These are phyloP conservation scores for Trametes villosa DNA, from an alignment of 768 basidiomycete genomes.

Conservation along the genomic window DNA sequence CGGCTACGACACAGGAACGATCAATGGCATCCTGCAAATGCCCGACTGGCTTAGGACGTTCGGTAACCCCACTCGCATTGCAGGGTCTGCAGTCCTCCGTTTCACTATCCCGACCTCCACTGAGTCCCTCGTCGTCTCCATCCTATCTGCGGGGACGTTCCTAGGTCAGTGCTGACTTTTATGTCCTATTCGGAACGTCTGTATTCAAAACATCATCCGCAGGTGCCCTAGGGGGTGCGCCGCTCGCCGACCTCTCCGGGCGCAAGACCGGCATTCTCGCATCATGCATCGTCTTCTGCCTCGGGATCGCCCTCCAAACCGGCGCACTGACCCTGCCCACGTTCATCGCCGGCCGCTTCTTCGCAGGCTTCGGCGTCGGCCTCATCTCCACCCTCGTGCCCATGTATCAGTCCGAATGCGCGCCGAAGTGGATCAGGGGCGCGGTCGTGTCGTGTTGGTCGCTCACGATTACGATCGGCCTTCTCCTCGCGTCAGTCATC, in stretches of 20 bases:
- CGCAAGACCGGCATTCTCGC: conserved; percentile 51
- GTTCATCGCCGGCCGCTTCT: conserved; percentile 72
- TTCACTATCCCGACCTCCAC: conserved; percentile 37
- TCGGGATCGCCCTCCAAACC: conserved; percentile 70
- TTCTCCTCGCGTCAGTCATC: conserved; percentile 70
- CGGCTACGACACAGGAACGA: too few species aligned
- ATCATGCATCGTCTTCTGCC: conserved; percentile 52
- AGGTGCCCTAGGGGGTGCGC: conserved; percentile 57
- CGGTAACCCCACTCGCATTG: too few species aligned
- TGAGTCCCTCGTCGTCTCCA: conserved; percentile 59
- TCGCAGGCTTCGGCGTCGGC: conserved; percentile 82
- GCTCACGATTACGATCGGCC: conserved; percentile 75
- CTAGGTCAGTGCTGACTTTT: conserved; percentile 45
- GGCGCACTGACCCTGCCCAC: conserved; percentile 54
- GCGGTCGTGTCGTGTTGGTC: conserved; percentile 37
- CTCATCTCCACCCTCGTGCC: conserved; percentile 70
- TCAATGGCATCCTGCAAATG: too few species aligned
- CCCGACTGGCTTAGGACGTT: too few species aligned
- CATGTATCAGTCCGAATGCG: conserved; percentile 60
- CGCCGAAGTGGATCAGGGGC: conserved; percentile 61
- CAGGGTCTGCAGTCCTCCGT: neutral
- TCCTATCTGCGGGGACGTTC: conserved; percentile 88
- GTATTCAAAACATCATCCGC: neutral
- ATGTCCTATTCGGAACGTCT: too few species aligned
- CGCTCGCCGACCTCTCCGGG: conserved; percentile 57